A percentile compares a stretch with the other conserved stretches of the same genome.
phyloP scores from a whole-genome alignment of 495 filamentous ascomycete species.

The Neurospora hispaniola region DNA sequence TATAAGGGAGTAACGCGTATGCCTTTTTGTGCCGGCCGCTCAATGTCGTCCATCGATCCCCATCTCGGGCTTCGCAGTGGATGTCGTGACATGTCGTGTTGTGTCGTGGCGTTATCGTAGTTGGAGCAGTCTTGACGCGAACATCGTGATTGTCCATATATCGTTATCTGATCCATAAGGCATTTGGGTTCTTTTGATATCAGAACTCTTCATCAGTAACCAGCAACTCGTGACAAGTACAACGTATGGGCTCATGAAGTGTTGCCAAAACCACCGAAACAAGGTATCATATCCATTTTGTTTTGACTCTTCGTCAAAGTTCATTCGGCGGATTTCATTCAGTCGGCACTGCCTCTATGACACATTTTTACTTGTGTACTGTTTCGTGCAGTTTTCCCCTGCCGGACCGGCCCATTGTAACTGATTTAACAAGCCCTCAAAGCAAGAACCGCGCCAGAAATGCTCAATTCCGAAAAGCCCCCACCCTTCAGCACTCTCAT shows the following conservation, averaged over 20 bases:
- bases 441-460: slow-evolving; percentile 42
- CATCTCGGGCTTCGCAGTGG: background rate
- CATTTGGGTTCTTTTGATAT: background rate
- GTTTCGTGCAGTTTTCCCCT: slow-evolving; percentile 33
- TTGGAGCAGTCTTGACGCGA: background rate
- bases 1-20: background rate
- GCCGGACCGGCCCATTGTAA: slow-evolving; percentile 34
- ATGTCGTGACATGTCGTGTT: background rate
- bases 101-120: background rate
- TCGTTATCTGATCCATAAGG: background rate
- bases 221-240: background rate
- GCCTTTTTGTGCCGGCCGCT: background rate
- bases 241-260: background rate
- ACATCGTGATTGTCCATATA: background rate
- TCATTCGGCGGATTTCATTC: slow-evolving; percentile 30
- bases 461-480: slow-evolving; percentile 32
- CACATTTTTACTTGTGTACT: slow-evolving; percentile 25
- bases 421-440: slow-evolving; percentile 37
- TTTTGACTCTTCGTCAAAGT: slow-evolving; percentile 12
- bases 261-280: background rate
- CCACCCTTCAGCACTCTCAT: slow-evolving; percentile 13
- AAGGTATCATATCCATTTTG: slow-evolving; percentile 15
- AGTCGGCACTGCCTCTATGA: slow-evolving; percentile 35
- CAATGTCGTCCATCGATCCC: background rate
- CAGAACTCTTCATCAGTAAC: background rate